Evolutionary conservation across 371 early-diverging fungal species (phyloP), one percentile per base, ranked within the genome.

Genomic region (Syncephalastrum racemosum): DNA sequence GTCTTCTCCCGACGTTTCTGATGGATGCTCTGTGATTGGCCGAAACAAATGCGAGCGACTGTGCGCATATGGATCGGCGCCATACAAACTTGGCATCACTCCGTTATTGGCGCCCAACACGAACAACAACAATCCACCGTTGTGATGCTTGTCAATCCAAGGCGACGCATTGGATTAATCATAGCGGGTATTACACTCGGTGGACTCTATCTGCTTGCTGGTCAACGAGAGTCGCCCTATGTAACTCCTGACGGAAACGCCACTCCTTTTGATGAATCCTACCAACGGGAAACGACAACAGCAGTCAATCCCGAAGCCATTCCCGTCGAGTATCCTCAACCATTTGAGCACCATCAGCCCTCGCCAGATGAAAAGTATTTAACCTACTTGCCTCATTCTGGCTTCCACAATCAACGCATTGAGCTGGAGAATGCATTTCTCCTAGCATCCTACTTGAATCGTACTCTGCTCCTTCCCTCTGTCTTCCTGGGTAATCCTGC

Each of bases 331-430:
- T 65, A 56, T 31, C 66, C 66, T 23, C 41, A 47, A 10, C 61
- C 66, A 10, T 65, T 65, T 45, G 56, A 46, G 0, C 52, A 52
- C 40, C 66, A 65, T 47, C 52, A 43, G 19, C 68, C 68, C 0
- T 42, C 50, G 1, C 39, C 52, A 7, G 65, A 52, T 22, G 76
- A 79, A 62, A 75, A 73, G 39, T 86, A 68, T 45, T 58, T 86
- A 1, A 67, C 81, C 2, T 86, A 81, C 64, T 56, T 86, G 19
- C 86, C 86, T 14, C 86, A 86, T 60, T 83, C 82, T 27, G 86
- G 86, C 4, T 82, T 84, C 58, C 81, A 83, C 54, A 84, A 83
- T 52, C 86, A 86, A 58, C 73, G 81, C 14, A 77, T 82, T 18
- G 72, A 80, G 47, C 66, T 86, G 6, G 82, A 84, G 47, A 86